A percentile compares a stretch with the other conserved stretches of the same genome.
Conservation (phyloP, 106 monocot genomes). For the Ottelia alismoides region DNA sequence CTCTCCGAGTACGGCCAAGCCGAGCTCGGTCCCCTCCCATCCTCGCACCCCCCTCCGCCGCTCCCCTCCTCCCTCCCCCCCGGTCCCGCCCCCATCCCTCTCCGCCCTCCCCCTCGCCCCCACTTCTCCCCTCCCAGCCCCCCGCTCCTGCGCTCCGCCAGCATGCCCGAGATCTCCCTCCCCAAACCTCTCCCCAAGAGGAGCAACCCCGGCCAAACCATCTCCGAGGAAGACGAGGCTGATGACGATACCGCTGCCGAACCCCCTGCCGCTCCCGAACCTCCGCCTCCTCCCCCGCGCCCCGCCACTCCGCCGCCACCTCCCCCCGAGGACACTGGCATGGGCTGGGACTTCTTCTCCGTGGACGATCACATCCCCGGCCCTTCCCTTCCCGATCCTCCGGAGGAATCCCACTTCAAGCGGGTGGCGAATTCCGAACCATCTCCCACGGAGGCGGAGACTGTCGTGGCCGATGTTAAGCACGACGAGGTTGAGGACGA, state of each 20-base stretch:
- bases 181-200: too few relatives aligned
- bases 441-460: background rate
- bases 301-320: too few relatives aligned
- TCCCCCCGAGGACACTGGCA: too few relatives aligned
- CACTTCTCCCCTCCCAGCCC: too few relatives aligned
- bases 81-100: too few relatives aligned
- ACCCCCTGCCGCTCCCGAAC: too few relatives aligned
- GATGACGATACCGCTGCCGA: conserved; percentile 19
- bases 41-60: too few relatives aligned
- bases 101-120: too few relatives aligned
- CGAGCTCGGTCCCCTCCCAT: conserved; percentile 22
- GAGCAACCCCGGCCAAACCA: conserved; percentile 3
- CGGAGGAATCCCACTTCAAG: conserved; percentile 5
- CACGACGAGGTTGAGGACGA: too few relatives aligned
- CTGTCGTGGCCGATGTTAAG: background rate
- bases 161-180: conserved; percentile 57
- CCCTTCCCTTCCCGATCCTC: conserved; percentile 3
- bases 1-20: too few relatives aligned
- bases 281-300: too few relatives aligned
- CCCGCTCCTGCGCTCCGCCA: conserved; percentile 46
- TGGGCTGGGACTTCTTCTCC: background rate
- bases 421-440: background rate
- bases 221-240: conserved; percentile 40
- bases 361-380: background rate
- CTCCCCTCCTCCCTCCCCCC: too few relatives aligned